phyloP scores from a whole-genome alignment of 2,329 filamentous ascomycete genomes.

The Acrocalymma vagum region DNA sequence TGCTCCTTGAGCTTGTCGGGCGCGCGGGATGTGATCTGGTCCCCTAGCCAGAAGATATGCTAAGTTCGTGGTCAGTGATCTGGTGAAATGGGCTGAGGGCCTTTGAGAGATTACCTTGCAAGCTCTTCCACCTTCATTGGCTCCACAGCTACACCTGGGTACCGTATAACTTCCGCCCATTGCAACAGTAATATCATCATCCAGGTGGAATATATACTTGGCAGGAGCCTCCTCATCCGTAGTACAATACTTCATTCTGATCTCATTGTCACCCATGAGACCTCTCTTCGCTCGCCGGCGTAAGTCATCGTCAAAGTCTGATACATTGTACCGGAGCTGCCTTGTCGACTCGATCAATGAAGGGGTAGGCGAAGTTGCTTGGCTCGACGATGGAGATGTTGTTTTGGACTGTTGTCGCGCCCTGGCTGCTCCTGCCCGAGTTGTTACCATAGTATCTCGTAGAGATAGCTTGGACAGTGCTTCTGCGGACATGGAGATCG shows the following conservation, averaged over 20 bases:
- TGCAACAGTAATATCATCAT: slow-evolving; percentile 45
- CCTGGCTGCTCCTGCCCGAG: slow-evolving; percentile 44
- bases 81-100: slow-evolving; percentile 2
- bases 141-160: slow-evolving; percentile 45
- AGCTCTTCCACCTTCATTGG: slow-evolving; percentile 39
- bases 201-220: slow-evolving; percentile 43
- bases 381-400: slow-evolving; percentile 24
- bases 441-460: slow-evolving; percentile 48
- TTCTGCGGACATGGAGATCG: slow-evolving; percentile 45
- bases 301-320: slow-evolving; percentile 37
- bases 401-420: slow-evolving; percentile 29
- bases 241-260: slow-evolving; percentile 46
- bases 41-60: slow-evolving; percentile 50
- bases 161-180: slow-evolving; percentile 34
- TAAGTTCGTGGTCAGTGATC: slow-evolving; percentile 17
- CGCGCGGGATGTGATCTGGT: slow-evolving; percentile 39
- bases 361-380: slow-evolving; percentile 36
- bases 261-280: slow-evolving; percentile 40
- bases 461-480: slow-evolving; percentile 46
- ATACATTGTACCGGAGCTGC: slow-evolving; percentile 45
- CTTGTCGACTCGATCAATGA: slow-evolving; percentile 43
- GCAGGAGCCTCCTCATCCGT: slow-evolving; percentile 31
- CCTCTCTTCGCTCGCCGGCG: slow-evolving; percentile 39
- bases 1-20: slow-evolving; percentile 29
- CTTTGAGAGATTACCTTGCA: slow-evolving; percentile 39